Evolutionary conservation across 2,329 filamentous ascomycete genomes (phyloP), one percentile per base, ranked within the genome.

Genomic region (Penicillium polonicum): DNA sequence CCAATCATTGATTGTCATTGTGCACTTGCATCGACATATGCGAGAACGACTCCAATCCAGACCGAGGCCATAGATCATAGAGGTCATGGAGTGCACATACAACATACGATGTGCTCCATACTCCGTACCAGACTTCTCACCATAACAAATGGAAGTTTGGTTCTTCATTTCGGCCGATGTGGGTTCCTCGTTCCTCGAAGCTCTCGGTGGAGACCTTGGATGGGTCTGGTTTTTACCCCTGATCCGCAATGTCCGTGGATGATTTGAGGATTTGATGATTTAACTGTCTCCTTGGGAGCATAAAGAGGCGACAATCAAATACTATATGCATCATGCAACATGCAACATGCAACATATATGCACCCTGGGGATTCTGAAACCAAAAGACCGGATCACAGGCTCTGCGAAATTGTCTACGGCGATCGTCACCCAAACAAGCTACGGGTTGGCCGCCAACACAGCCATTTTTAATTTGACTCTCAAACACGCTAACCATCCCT

Each of bases 131-230:
- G 21, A 50, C 17, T 50, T 42, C 19, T n/a, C 35, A 49, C 29
- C 48, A 52, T 48, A 39, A 53, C 27, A 55, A 55, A 52, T 36
- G 38, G 19, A 50, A 51, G 25, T 44, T 55, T 49, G 52, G 53
- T 60, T 55, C 50, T 59, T 60, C 46, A 48, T 56, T 49, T 45
- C 41, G 36, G 33, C 38, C 17, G 25, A 45, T 33, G 57, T 63
- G 63, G 60, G 38, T 54, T 36, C 53, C 19, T 39, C 48, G 43
- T 38, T 12, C 23, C 45, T 43, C 36, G 29, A 50, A 63, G 57
- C 59, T 59, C 57, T 54, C 38, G 25, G 63, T 66, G 65, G 65
- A 54, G 62, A 67, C 60, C 61, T 66, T 49, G 55, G 46, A 66
- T 67, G 65, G 64, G 60, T 60, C 62, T 59, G 36, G 38, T 44